phyloP scores from a whole-genome alignment of 805 yeast genomes.

The Komagataella mondaviorum region DNA sequence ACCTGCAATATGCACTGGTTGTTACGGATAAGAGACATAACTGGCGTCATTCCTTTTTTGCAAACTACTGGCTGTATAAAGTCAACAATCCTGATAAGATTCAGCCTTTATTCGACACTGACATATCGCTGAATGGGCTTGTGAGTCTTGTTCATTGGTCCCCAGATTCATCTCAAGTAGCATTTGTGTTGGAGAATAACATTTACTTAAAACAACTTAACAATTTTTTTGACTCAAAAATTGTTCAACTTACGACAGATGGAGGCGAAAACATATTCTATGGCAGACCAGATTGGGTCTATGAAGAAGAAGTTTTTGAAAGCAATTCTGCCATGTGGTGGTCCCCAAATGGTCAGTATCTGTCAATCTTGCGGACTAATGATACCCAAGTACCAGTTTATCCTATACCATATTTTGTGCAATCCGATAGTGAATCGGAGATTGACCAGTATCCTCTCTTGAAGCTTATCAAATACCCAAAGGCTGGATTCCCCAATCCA shows the following conservation, averaged over 20 bases:
- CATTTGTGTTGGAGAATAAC: constrained; percentile 58
- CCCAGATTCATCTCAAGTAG: constrained; percentile 52
- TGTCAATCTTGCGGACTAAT: constrained; percentile 55
- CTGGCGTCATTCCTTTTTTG: constrained; percentile 52
- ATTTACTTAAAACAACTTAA: constrained; percentile 38
- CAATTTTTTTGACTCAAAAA: constrained; percentile 9
- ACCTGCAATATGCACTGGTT: constrained; percentile 43
- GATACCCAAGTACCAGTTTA: constrained; percentile 64
- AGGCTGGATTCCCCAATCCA: constrained; percentile 73
- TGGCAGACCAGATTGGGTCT: constrained; percentile 92
- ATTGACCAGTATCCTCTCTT: constrained; percentile 38
- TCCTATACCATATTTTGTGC: constrained; percentile 65
- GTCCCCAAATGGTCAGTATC: constrained; percentile 60
- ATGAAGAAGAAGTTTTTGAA: constrained; percentile 78
- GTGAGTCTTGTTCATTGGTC: constrained; percentile 53
- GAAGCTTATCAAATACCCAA: constrained; percentile 61
- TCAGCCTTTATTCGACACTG: constrained; percentile 11
- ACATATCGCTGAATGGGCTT: constrained; percentile 11
- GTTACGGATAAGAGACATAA: constrained; percentile 48
- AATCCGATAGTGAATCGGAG: constrained; percentile 25
- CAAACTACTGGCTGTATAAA: constrained; percentile 34
- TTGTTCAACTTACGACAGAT: constrained; percentile 46
- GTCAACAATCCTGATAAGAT: constrained; percentile 6
- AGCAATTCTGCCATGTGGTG: constrained; percentile 73
- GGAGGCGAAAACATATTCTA: constrained; percentile 65